Evolutionary conservation across 176 grass and related monocot genomes (phyloP).

Genomic region (Zoysia pacifica): DNA sequence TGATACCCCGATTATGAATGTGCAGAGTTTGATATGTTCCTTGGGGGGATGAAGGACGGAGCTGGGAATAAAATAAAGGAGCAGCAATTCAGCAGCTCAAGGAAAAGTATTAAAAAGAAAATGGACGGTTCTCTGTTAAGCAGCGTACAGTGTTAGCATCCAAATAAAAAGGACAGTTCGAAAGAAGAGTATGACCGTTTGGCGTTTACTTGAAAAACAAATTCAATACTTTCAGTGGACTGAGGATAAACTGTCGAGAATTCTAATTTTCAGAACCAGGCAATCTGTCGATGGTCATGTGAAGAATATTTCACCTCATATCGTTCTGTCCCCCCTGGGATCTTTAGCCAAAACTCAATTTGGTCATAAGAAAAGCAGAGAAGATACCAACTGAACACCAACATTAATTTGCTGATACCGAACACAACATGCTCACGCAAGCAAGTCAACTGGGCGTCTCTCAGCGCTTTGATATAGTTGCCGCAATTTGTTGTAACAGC

Average conservation of each 20-base stretch:
- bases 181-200: slow-evolving; percentile 20
- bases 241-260: not conserved
- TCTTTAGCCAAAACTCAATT: not conserved
- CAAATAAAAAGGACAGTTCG: slow-evolving; percentile 1
- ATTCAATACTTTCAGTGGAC: not conserved
- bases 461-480: not conserved
- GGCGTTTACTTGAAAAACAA: not conserved
- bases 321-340: not conserved
- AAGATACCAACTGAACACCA: not conserved
- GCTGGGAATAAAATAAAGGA: not conserved
- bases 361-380: not conserved
- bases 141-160: slow-evolving; percentile 3
- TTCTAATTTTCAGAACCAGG: not conserved
- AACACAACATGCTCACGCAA: not conserved
- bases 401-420: slow-evolving; percentile 6
- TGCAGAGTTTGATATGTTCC: not conserved
- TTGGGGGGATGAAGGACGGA: not conserved
- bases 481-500: not conserved
- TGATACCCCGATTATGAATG: not conserved
- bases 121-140: not conserved
- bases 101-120: not conserved
- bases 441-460: not conserved
- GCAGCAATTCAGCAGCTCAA: not conserved
- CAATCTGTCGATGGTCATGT: not conserved
- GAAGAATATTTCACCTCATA: slow-evolving; percentile 1